These are phyloP conservation scores for Poteriospumella lacustris DNA, from an alignment of 108 stramenopile genomes.

Conservation along the genomic window DNA sequence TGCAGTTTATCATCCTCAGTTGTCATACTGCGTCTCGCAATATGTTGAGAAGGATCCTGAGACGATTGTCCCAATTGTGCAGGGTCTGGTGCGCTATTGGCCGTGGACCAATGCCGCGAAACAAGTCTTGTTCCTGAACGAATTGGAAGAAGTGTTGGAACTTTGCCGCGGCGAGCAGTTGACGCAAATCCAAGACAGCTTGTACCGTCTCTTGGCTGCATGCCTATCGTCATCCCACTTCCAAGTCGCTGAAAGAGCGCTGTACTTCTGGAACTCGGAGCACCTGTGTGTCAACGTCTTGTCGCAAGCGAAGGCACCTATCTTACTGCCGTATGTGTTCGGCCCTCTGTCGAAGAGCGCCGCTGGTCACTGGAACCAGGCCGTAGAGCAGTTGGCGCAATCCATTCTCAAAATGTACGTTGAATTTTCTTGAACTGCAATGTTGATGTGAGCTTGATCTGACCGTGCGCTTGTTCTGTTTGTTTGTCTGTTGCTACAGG, in stretches of 20 bases:
- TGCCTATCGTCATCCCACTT: conserved; percentile 92
- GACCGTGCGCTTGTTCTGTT: neutral
- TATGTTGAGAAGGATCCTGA: conserved; percentile 99
- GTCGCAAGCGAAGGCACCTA: conserved; percentile 69
- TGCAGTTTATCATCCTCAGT: conserved; percentile 94
- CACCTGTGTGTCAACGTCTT: conserved; percentile 58
- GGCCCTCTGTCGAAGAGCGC: conserved; percentile 70
- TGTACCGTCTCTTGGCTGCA: conserved; percentile 79
- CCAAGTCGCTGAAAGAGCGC: conserved; percentile 82
- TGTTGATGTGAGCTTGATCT: neutral
- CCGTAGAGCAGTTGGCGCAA: conserved; percentile 92
- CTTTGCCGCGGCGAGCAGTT: conserved; percentile 80
- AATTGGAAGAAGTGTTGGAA: conserved; percentile 95
- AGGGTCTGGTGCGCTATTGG: conserved; percentile 85
- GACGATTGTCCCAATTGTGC: conserved; percentile 88
- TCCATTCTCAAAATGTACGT: conserved; percentile 86
- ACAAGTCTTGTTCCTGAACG: conserved; percentile 76
- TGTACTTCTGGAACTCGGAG: conserved; percentile 94
- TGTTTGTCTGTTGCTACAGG: conserved; percentile 25
- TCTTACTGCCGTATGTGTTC: conserved; percentile 85
- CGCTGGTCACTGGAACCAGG: conserved; percentile 94
- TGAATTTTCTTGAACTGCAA: conserved; percentile 14
- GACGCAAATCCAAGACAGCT: conserved; percentile 68
- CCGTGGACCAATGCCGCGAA: conserved; percentile 46
- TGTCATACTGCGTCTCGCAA: conserved; percentile 98